Conservation (phyloP, 2,329 filamentous ascomycete species). For the Colletotrichum sp. region DNA sequence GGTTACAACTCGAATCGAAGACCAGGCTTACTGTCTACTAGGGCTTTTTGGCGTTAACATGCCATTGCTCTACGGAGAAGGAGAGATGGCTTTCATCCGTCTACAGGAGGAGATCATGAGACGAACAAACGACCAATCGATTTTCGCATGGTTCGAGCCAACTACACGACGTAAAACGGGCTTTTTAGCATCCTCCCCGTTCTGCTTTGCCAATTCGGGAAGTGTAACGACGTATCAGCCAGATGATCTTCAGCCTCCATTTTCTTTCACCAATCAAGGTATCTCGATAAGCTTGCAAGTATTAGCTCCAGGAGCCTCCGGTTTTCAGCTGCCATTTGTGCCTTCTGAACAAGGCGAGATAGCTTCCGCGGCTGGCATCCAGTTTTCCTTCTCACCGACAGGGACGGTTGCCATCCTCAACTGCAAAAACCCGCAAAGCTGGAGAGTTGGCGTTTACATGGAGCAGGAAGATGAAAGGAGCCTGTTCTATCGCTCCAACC, state of each 20-base stretch:
- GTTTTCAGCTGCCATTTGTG: neutral
- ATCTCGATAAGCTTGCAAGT: neutral
- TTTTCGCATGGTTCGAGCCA: neutral
- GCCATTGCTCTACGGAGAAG: neutral
- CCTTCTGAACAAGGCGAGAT: neutral
- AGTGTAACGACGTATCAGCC: rapidly evolving
- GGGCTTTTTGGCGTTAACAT: neutral
- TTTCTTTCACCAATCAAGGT: neutral
- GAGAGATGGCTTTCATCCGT: neutral
- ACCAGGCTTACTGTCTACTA: neutral
- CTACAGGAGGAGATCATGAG: neutral
- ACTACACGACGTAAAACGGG: rapidly evolving
- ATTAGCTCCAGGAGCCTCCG: rapidly evolving
- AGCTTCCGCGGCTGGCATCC: neutral
- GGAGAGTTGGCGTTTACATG: neutral
- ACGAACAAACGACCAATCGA: neutral
- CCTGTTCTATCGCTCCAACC: neutral
- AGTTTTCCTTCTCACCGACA: neutral
- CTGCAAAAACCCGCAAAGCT: neutral
- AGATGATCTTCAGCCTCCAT: neutral
- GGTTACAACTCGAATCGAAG: neutral
- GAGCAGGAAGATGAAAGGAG: neutral
- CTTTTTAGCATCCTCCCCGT: rapidly evolving
- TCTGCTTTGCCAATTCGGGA: neutral
- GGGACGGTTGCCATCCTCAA: neutral